A percentile compares a stretch with the other conserved stretches of the same genome.
Conservation (phyloP, 2,329 filamentous ascomycete species). For the Penicillium decumbens region DNA sequence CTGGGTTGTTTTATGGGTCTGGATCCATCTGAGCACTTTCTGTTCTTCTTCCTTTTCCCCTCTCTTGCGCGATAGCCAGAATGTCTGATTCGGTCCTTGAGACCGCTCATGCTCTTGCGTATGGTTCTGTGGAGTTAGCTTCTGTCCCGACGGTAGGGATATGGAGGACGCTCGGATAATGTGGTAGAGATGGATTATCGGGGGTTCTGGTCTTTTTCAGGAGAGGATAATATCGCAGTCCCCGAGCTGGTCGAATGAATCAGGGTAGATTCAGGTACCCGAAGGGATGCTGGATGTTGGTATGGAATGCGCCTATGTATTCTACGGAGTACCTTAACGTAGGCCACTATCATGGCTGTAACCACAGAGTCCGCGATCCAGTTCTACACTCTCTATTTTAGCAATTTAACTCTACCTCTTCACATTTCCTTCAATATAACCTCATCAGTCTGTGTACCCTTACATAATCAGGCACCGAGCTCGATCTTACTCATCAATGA, state of each 20-base stretch:
- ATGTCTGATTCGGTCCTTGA: slow-evolving; percentile 3
- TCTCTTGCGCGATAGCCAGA: slow-evolving; percentile 7
- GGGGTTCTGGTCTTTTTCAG: neutral
- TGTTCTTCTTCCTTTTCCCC: neutral
- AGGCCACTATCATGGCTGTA: neutral
- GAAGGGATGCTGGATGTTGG: neutral
- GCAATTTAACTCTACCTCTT: neutral
- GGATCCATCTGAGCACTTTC: neutral
- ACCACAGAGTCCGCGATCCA: neutral
- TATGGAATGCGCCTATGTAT: neutral
- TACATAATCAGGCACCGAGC: slow-evolving; percentile 3
- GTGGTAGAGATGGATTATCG: neutral
- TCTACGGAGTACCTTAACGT: neutral
- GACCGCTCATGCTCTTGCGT: neutral
- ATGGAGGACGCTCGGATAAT: neutral
- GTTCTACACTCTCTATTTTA: neutral
- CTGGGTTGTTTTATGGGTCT: slow-evolving; percentile 1
- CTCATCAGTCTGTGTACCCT: neutral
- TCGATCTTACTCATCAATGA: neutral
- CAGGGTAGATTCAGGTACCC: neutral
- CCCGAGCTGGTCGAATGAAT: too few relatives aligned
- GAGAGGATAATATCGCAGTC: too few relatives aligned
- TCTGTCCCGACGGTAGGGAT: neutral
- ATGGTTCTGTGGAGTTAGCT: neutral
- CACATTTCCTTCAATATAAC: neutral